Base-by-base conservation (phyloP, 805 yeast species). In the Yamadazyma phyllophila region DNA sequence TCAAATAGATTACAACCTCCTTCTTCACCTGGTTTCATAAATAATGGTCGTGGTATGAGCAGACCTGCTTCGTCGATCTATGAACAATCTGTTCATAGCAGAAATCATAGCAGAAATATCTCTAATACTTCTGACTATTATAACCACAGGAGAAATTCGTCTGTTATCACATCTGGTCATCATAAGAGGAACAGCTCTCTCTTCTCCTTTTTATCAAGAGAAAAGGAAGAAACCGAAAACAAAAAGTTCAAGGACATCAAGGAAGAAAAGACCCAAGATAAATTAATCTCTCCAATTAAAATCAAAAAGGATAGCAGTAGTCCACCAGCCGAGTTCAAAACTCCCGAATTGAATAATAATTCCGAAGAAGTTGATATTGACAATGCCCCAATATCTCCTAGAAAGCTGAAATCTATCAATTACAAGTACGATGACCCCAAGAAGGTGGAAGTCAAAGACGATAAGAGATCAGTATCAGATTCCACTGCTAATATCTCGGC, bases 131-230 rank as follows among this genome's bases (percentile, higher is more conserved):
- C 64, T 1, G 54, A 51, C 13, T 26, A 46, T 15, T 14, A 35
- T 35, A 17, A 30, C 41, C 62, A 63, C 38, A 58, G 66, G 36
- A 52, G 69, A 30, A 59, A 59, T 11, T 62, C 71, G 0, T 61
- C 71, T 2, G 47, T 43, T 0, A 49, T 56, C 10, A 54, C 63
- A 4, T 57, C 54, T 8, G 26, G 58, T 36, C 58, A 61, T 30
- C 86, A 82, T 57, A 77, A 78, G 55, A 74, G 88, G 50, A 82
- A 80, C 48, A 80, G 86, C 0, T 81, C 88, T 0, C 63, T 82
- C 32, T 73, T 81, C 47, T 76, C 80, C 43, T 81, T 78, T 51
- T 59, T 78, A 36, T 63, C 73, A 2, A 64, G 61, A 7, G 58
- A 58, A 43, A 58, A 62, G 17, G 67, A 66, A 6, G 46, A 42